These are phyloP conservation scores for Neoconidiobolus thromboides DNA, from an alignment of 371 early-diverging fungal genomes.

Conservation along the genomic window DNA sequence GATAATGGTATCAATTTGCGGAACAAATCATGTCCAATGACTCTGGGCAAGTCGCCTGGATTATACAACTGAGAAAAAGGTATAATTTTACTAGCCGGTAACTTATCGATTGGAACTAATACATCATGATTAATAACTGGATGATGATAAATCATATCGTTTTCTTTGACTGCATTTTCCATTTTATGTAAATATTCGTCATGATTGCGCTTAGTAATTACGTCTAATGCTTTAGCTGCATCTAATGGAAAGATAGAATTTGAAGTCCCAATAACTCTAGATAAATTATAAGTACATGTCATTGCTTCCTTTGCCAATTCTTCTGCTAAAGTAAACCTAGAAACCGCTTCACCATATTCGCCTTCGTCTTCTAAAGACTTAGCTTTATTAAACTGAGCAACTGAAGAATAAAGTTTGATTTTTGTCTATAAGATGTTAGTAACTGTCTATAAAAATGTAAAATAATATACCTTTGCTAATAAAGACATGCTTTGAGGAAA, in stretches of 20 bases:
- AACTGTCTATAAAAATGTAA: neutral
- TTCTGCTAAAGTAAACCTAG: constrained; percentile 60
- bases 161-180: constrained; percentile 50
- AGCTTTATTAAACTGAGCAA: constrained; percentile 67
- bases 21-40: constrained; percentile 74
- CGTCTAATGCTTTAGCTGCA: constrained; percentile 33
- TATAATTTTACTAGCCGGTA: constrained; percentile 50
- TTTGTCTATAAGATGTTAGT: constrained; percentile 19
- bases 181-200: constrained; percentile 38
- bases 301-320: constrained; percentile 61
- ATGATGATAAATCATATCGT: constrained; percentile 90
- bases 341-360: constrained; percentile 71
- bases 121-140: constrained; percentile 58
- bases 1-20: constrained; percentile 67
- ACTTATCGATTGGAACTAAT: constrained; percentile 60
- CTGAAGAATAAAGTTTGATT: constrained; percentile 60
- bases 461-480: constrained; percentile 27
- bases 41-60: constrained; percentile 41
- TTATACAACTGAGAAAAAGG: constrained; percentile 55
- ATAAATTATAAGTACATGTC: constrained; percentile 30
- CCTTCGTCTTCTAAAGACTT: constrained; percentile 48
- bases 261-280: constrained; percentile 14
- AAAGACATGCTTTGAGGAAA: constrained; percentile 43
- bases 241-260: constrained; percentile 25
- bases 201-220: constrained; percentile 33